Conservation (phyloP, 106 monocot genomes). For the Apostasia ramifera region DNA sequence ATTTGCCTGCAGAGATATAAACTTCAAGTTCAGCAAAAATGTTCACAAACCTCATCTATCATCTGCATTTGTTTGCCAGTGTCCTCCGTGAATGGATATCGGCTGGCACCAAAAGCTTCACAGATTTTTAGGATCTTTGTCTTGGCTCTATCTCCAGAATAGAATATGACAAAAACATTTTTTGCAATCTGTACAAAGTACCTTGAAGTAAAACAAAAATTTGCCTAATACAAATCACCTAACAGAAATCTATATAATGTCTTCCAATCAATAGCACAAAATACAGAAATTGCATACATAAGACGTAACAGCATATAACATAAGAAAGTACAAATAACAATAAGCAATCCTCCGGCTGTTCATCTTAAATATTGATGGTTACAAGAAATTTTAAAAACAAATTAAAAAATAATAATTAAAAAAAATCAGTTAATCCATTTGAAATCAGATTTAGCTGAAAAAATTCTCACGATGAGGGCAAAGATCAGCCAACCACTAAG, state of each 20-base stretch:
- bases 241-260: neutral
- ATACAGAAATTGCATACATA: too few species aligned
- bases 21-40: neutral
- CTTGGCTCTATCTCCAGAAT: slow-evolving; percentile 97
- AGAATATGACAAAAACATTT: slow-evolving; percentile 95
- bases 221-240: neutral
- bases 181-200: slow-evolving; percentile 55
- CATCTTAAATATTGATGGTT: too few species aligned
- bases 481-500: too few species aligned
- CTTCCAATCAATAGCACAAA: neutral
- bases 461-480: too few species aligned
- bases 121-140: slow-evolving; percentile 94
- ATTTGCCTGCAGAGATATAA: neutral
- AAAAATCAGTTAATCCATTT: too few species aligned
- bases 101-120: slow-evolving; percentile 96
- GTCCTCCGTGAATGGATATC: slow-evolving; percentile 88
- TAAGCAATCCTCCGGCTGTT: too few species aligned
- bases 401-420: too few species aligned
- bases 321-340: too few species aligned
- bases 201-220: neutral
- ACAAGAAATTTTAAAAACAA: too few species aligned
- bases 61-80: slow-evolving; percentile 69
- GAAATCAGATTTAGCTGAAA: too few species aligned
- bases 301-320: too few species aligned
- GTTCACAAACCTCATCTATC: slow-evolving; percentile 59